A percentile compares a stretch with the other conserved stretches of the same genome.
phyloP scores from a whole-genome alignment of 1,284 basidiomycete genomes.

The Pascua guehoae region DNA sequence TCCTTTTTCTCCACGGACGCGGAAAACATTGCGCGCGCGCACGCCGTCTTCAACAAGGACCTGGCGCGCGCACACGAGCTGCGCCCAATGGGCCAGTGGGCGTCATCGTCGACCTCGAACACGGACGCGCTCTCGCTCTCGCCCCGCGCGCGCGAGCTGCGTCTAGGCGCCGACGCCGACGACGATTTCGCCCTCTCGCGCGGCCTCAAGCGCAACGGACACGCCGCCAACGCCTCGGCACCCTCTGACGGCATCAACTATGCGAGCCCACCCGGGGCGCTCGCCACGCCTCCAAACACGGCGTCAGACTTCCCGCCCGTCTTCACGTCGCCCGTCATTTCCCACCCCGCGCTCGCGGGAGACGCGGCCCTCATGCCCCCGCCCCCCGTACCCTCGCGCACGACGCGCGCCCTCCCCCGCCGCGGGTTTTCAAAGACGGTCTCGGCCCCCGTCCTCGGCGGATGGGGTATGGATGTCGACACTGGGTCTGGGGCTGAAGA shows the following conservation, averaged over 20 bases:
- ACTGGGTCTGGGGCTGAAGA: no score
- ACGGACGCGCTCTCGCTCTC: conserved; percentile 13
- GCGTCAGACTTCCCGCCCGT: conserved; percentile 40
- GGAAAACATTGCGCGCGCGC: conserved; percentile 15
- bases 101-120: conserved; percentile 17
- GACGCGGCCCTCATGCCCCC: conserved; percentile 6
- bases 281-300: neutral
- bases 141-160: conserved; percentile 10
- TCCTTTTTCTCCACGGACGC: conserved; percentile 27
- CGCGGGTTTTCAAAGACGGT: conserved; percentile 32
- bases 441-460: conserved; percentile 36
- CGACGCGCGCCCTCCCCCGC: conserved; percentile 10
- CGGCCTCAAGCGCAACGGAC: conserved; percentile 16
- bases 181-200: conserved; percentile 17
- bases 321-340: conserved; percentile 28
- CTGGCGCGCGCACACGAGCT: conserved; percentile 26
- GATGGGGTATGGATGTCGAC: conserved; percentile 37
- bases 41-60: conserved; percentile 32
- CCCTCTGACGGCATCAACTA: conserved; percentile 5
- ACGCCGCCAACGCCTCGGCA: conserved; percentile 2
- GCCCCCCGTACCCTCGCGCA: conserved; percentile 11
- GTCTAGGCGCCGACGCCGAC: conserved; percentile 13
- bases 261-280: no score
- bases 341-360: conserved; percentile 34
- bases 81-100: conserved; percentile 10